Base-by-base conservation (phyloP, 75 land plant species). In the Picea glauca region DNA sequence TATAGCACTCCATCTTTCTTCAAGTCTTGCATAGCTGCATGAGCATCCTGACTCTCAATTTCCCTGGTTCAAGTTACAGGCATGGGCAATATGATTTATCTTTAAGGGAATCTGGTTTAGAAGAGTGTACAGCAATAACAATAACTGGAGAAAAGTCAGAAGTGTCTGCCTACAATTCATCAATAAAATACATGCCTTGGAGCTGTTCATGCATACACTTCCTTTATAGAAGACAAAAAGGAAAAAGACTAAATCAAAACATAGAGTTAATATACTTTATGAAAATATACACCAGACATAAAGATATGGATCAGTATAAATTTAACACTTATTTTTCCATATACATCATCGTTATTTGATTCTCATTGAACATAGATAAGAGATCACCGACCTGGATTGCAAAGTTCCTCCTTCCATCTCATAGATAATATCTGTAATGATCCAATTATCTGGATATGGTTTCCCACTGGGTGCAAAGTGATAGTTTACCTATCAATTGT, bases 401-500 rank as follows among this genome's bases (percentile, higher is more conserved):
- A 87, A 81, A 50, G 72, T 67, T 56, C 89, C 89, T 81, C 98
- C 98, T 78, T 98, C 99, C 17, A 75, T 67, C 78, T 98, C 99
- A 85, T 91, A 98, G 56, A 93, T 85, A 35, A 98, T 80, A 89
- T 98, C 99, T 72, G 95, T 95, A 59, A 95, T 82, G 46, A 93
- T 90, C 99, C 99, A 98, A 82, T 95, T 98, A 78, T 95, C 98
- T 73, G 99, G 99, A 84, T 93, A 95, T 76, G 98, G 99, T 80
- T 95, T 98, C 21, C 96, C 98, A 85, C 94, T 98, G 13, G 98
- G 98, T 78, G 98, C 94, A 91, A 91, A 93, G 79, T 93, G 92
- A 80, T 95, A 98, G 23, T 94, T 96, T 79, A 98, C 94, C 99
- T 98, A 91, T 56, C 64, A 54, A 75, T 58, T 18, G 13, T 54